phyloP scores from a whole-genome alignment of 768 basidiomycete genomes.

The Tulasnella calospora region DNA sequence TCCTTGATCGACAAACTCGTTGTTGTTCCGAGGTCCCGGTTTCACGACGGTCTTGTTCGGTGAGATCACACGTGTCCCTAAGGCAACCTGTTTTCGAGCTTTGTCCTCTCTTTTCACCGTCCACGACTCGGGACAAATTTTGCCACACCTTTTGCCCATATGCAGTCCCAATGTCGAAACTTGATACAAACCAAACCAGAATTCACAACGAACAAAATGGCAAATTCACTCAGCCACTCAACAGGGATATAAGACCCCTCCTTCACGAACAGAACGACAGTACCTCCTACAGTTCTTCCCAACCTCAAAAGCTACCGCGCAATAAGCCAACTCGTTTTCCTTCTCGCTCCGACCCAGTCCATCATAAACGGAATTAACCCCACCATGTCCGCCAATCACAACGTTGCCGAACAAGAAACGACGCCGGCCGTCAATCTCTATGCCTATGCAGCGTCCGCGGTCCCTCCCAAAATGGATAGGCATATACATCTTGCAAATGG shows the following conservation, averaged over 20 bases:
- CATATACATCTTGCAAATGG: not conserved
- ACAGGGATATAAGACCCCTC: not conserved
- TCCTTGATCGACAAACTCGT: not conserved
- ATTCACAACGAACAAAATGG: not conserved
- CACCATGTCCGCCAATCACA: not conserved
- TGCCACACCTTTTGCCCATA: not conserved
- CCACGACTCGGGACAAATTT: not conserved
- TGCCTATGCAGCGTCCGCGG: not conserved
- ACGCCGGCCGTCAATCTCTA: not conserved
- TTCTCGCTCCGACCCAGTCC: not conserved
- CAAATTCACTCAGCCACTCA: not conserved
- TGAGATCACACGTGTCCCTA: not conserved
- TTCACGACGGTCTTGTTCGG: not conserved
- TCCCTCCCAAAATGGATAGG: not conserved
- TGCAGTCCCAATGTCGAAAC: not conserved
- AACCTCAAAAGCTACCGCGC: not conserved
- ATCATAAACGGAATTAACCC: not conserved
- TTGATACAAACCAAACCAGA: not conserved
- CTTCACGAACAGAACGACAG: not conserved
- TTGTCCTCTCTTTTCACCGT: not conserved
- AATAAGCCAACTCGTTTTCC: not conserved
- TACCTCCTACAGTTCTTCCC: not conserved
- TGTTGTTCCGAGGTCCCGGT: not conserved
- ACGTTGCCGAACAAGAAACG: not conserved
- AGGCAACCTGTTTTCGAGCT: not conserved